Base-by-base conservation (phyloP, 179 eudicot species). In the Dionaea muscipula region DNA sequence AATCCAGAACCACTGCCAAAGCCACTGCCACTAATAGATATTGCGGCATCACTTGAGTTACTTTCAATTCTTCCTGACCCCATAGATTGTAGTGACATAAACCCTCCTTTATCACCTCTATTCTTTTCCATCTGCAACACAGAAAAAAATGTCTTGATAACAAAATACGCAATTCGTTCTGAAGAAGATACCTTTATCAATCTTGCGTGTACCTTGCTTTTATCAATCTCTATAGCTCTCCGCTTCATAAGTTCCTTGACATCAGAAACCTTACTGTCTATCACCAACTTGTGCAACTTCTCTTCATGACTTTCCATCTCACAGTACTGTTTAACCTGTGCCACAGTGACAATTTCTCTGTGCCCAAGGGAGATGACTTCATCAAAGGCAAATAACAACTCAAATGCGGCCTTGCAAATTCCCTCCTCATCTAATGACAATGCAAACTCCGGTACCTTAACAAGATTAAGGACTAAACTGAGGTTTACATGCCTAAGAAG, bases 231-330 rank as follows among this genome's bases (percentile, higher is more conserved):
- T 74, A 53, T 79, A 61, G 96, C 99, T 72, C 81, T 91, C 26
- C 93, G 96, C 75, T 82, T 91, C 99, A 91, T 91, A 60, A 82
- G 68, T 71, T 91, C 96, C 85, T 87, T 91, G 26, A 96, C 88
- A 31, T 91, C 99, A 59, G 73, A 79, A 64, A 91, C 84, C 78
- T 91, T 91, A 78, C 82, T 84, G 61, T 86, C 88, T 56, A 84
- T 68, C 57, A 91, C 89, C 74, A 91, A 60, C 77, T 87, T 91
- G 77, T 87, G 94, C 83, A 87, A 64, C 68, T 73, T 87, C 75
- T 91, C 99, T 62, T 87, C 99, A 46, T 91, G 94, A 75, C 99
- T 91, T 73, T 91, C 99, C 99, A 91, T 91, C 72, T 91, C 99
- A 74, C 91, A 82, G 70, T 87, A 91, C 69, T 91, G 99, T 68